These are phyloP conservation scores for Suillus fuscotomentosus DNA, from an alignment of 768 basidiomycete species.

Conservation along the genomic window DNA sequence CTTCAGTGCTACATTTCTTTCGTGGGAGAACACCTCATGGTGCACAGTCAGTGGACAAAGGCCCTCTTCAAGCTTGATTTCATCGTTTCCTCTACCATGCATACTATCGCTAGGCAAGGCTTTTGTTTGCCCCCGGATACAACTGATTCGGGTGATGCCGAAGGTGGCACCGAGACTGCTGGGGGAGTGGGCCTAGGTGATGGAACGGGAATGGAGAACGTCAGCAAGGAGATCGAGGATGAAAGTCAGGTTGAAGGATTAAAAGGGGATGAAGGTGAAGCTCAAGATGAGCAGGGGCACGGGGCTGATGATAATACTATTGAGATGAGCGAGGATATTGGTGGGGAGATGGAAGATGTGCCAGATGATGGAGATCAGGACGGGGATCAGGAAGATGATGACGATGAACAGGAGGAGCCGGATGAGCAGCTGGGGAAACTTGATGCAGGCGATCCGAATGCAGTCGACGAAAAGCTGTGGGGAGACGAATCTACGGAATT, in stretches of 20 bases:
- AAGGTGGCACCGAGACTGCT: conserved; percentile 42
- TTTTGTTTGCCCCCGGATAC: conserved; percentile 89
- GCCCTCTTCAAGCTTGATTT: conserved; percentile 83
- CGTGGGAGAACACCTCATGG: conserved; percentile 53
- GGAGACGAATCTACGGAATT: conserved; percentile 73
- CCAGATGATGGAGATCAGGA: conserved; percentile 57
- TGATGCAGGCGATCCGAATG: conserved; percentile 77
- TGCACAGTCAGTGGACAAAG: conserved; percentile 65
- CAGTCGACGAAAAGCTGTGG: conserved; percentile 97
- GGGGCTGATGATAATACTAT: conserved; percentile 68
- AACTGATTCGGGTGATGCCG: conserved; percentile 50
- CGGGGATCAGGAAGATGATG: conserved; percentile 46
- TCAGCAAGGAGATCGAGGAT: conserved; percentile 93
- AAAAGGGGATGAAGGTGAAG: conserved; percentile 57
- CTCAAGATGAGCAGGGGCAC: conserved; percentile 35
- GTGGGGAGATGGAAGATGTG: conserved; percentile 82
- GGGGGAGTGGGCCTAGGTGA: conserved; percentile 88
- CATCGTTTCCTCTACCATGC: conserved; percentile 71
- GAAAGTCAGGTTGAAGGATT: conserved; percentile 97
- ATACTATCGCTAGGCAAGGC: conserved; percentile 76
- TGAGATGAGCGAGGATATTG: conserved; percentile 91
- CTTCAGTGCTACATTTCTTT: conserved; percentile 60
- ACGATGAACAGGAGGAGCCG: conserved; percentile 54
- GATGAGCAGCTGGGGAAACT: conserved; percentile 86
- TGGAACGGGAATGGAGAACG: conserved; percentile 81